Conservation (phyloP, 805 yeast species). For the Candida easanensis region DNA sequence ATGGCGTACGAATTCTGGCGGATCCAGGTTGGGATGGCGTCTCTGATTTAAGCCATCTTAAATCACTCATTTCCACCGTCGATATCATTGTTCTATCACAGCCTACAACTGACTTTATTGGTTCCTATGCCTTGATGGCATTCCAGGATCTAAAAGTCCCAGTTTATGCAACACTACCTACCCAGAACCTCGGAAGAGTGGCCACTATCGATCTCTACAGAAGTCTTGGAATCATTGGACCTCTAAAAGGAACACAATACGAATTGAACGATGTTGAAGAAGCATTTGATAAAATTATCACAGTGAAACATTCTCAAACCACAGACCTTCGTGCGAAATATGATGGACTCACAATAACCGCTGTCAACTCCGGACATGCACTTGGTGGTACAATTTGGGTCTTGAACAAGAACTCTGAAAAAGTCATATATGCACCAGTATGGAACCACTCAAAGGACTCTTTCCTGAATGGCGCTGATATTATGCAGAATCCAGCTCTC, state of each 20-base stretch:
- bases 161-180: constrained; percentile 87
- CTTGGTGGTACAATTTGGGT: constrained; percentile 94
- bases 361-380: constrained; percentile 88
- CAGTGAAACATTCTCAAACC: constrained; percentile 79
- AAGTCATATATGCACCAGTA: constrained; percentile 81
- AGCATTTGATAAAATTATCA: constrained; percentile 66
- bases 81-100: constrained; percentile 83
- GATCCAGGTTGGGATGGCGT: constrained; percentile 77
- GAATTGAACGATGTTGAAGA: constrained; percentile 76
- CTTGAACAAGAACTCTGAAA: constrained; percentile 68
- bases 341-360: constrained; percentile 66
- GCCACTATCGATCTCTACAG: constrained; percentile 83
- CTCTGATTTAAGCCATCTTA: constrained; percentile 40
- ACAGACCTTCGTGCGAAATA: constrained; percentile 55
- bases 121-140: constrained; percentile 73
- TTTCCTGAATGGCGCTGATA: constrained; percentile 69
- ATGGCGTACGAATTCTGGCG: constrained; percentile 53
- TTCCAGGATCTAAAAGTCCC: constrained; percentile 64
- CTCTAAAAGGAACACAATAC: constrained; percentile 51
- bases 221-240: constrained; percentile 72
- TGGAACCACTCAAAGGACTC: constrained; percentile 95
- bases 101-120: constrained; percentile 72
- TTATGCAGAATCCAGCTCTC: constrained; percentile 60
- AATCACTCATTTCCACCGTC: constrained; percentile 42
- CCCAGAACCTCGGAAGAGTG: constrained; percentile 79